Evolutionary conservation across 2,329 filamentous ascomycete species (phyloP), one percentile per base, ranked within the genome.

Genomic region (Apiospora phragmitis): DNA sequence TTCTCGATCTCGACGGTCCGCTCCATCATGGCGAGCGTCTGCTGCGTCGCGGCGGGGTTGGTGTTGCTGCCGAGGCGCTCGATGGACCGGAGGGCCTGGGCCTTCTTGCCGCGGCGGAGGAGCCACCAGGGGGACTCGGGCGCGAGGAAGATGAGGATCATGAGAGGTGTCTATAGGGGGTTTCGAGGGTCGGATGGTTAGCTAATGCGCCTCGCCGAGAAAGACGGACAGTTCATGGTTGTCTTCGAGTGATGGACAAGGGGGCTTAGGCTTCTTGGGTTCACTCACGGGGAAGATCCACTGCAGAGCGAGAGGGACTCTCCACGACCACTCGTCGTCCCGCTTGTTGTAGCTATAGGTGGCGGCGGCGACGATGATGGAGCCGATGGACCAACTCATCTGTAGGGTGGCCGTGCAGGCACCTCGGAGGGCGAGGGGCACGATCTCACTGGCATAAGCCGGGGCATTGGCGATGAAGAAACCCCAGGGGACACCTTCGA

Each of bases 361-460:
- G 69, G 87, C 84, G 65, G 79, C 88, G 32, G 83, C 85, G 45
- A 90, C 88, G 55, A 91, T 88, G 76, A 91, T 90, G 26, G 82
- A 79, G 18, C 89, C 89, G 73, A 91, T 87, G 4, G 88, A 86
- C 89, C 89, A 91, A 80, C 87, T 88, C 88, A 91, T 90, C 77
- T 91, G 88, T 77, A 90, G 74, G 81, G 87, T 90, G 75, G 88
- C 86, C 1, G 89, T 90, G 18, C 83, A 84, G 59, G 87, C 85
- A 70, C 85, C 89, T 77, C 89, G 82, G 59, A 91, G 81, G 74
- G 81, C 80, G 47, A 91, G 82, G 0, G 89, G 89, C 14, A 89
- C 87, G 67, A 91, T 88, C 77, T 91, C 89, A 73, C 81, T 82
- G 78, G 86, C 88, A 80, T 90, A 90, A 2, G 89, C 88, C 1